Percentiles rank a stretch among this genome's conserved stretches.
Conservation (phyloP, 1,139 yeast genomes). For the Keqinozyma sinolaborantium region DNA sequence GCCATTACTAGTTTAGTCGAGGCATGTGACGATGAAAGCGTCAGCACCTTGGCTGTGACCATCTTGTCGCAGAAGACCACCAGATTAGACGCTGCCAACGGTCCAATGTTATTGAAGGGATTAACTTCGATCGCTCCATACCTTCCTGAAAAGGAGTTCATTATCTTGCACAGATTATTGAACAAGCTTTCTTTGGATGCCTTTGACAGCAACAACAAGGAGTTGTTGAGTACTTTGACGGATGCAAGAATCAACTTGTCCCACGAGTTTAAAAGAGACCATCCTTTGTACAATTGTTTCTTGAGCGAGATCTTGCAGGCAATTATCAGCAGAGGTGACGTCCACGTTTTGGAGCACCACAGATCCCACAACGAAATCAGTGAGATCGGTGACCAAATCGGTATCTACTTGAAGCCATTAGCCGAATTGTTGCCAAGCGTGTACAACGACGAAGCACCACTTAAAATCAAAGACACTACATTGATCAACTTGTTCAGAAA, state of each 20-base stretch:
- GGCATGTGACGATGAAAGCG: conserved; percentile 67
- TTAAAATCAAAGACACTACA: conserved; percentile 39
- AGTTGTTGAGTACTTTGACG: conserved; percentile 32
- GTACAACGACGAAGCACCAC: conserved; percentile 33
- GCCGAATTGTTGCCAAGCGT: conserved; percentile 69
- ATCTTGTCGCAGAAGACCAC: conserved; percentile 79
- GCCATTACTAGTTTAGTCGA: conserved; percentile 72
- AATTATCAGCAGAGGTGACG: conserved; percentile 79
- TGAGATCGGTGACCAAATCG: conserved; percentile 73
- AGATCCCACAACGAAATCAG: conserved; percentile 77
- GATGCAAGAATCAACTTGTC: conserved; percentile 56
- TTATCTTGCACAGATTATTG: conserved; percentile 47
- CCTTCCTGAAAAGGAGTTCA: conserved; percentile 58
- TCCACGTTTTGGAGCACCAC: conserved; percentile 74
- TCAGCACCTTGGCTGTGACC: conserved; percentile 78
- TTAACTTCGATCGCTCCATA: conserved; percentile 56
- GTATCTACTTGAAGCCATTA: conserved; percentile 65
- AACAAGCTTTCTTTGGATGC: conserved; percentile 36
- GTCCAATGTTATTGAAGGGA: conserved; percentile 49
- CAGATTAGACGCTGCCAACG: conserved; percentile 35
- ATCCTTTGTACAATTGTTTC: conserved; percentile 54
- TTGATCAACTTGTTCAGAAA: conserved; percentile 68
- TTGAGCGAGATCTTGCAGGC: conserved; percentile 63
- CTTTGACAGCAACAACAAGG: conserved; percentile 26
- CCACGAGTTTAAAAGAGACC: conserved; percentile 30